Evolutionary conservation across 371 early-diverging fungal genomes (phyloP).

Genomic region (Apophysomyces trapeziformis): DNA sequence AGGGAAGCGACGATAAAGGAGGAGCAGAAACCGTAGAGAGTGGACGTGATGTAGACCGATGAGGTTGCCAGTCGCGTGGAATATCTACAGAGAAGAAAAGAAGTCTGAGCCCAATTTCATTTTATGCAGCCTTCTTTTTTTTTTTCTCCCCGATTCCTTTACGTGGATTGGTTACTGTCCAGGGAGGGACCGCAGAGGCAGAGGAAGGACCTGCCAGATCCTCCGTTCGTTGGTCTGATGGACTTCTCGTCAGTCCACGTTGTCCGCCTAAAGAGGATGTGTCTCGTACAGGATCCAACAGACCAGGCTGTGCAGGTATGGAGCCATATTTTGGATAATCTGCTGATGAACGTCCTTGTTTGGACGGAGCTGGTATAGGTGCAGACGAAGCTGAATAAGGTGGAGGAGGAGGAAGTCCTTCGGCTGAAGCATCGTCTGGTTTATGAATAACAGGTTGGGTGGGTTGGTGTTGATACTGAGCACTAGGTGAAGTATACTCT

Average conservation of each 20-base stretch:
- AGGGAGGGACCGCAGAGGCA: neutral
- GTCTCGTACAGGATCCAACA: conserved; percentile 2
- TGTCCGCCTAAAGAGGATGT: neutral
- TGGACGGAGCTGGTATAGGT: neutral
- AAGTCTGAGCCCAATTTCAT: neutral
- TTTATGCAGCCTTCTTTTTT: neutral
- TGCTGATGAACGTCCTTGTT: neutral
- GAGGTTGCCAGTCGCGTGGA: neutral
- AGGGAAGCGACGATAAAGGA: neutral
- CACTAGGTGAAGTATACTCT: conserved; percentile 1
- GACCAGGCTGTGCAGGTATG: conserved; percentile 5
- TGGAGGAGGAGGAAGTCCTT: neutral
- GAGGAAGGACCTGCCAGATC: too few species aligned
- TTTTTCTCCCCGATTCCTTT: neutral
- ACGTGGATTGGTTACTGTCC: conserved; percentile 4
- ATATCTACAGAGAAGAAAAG: neutral
- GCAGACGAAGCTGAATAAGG: conserved; percentile 4
- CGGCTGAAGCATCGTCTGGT: conserved; percentile 1
- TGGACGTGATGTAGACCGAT: neutral
- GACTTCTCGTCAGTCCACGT: neutral
- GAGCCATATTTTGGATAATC: conserved; percentile 6
- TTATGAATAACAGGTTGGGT: neutral
- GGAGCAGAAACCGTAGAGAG: neutral
- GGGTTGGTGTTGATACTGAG: neutral
- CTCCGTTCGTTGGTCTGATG: neutral